Evolutionary conservation across 768 basidiomycete species (phyloP).

Genomic region (Russula dissimulans): DNA sequence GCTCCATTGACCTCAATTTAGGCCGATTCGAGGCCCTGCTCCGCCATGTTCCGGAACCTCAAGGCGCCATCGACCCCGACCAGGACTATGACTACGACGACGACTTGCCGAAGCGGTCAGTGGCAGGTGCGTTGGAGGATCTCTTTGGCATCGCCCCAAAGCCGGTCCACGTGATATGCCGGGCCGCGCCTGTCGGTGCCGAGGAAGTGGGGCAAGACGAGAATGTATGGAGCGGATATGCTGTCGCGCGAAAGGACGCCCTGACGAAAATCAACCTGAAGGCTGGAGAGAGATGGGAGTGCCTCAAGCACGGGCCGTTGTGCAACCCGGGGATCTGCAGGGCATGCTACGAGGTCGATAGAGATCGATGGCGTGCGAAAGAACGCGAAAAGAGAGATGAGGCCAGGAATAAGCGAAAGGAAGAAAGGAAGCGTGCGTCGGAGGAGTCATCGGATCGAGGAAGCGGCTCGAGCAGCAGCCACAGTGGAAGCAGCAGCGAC

Average conservation of each 20-base stretch:
- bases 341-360: not conserved
- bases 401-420: not conserved
- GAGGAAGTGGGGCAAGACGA: not conserved
- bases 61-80: not conserved
- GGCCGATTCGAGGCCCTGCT: not conserved
- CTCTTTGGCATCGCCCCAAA: not conserved
- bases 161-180: not conserved
- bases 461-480: not conserved
- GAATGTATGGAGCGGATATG: conserved; percentile 1
- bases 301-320: conserved; percentile 6
- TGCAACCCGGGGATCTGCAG: conserved; percentile 13
- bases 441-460: not conserved
- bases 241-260: not conserved
- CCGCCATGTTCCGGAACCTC: not conserved
- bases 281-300: not conserved
- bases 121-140: not conserved
- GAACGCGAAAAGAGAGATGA: not conserved
- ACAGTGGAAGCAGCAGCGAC: not conserved
- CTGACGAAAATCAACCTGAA: not conserved
- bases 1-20: not conserved
- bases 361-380: not conserved
- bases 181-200: not conserved
- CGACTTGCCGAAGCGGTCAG: not conserved
- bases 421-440: not conserved
- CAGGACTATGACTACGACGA: not conserved